phyloP scores from a whole-genome alignment of 768 basidiomycete genomes.

The Agrocybe praecox region DNA sequence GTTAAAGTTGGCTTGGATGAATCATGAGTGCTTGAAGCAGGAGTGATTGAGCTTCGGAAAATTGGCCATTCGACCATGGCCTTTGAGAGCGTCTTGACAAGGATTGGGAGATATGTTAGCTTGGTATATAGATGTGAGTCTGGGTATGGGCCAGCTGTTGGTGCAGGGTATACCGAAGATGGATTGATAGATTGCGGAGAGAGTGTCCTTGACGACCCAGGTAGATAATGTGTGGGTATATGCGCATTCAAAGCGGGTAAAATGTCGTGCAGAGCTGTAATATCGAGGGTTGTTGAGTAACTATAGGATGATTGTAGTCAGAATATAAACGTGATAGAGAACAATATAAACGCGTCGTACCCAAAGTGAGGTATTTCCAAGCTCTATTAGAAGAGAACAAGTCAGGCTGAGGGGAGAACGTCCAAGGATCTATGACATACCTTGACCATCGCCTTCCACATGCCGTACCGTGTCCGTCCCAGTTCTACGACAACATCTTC shows the following conservation, averaged over 20 bases:
- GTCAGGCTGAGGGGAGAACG: neutral
- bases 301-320: constrained; percentile 31
- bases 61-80: constrained; percentile 87
- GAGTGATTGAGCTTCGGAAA: constrained; percentile 75
- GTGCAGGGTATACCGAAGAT: constrained; percentile 38
- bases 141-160: constrained; percentile 45
- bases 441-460: constrained; percentile 93
- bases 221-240: constrained; percentile 62
- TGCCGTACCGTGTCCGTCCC: constrained; percentile 74
- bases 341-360: constrained; percentile 31
- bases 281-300: constrained; percentile 75
- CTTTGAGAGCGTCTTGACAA: constrained; percentile 79
- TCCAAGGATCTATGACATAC: constrained; percentile 32
- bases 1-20: constrained; percentile 65
- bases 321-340: neutral
- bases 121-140: constrained; percentile 58
- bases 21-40: constrained; percentile 16
- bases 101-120: constrained; percentile 81
- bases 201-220: constrained; percentile 19
- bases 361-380: constrained; percentile 88
- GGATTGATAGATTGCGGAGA: constrained; percentile 36
- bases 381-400: constrained; percentile 57
- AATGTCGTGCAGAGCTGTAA: constrained; percentile 67
- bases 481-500: constrained; percentile 72
- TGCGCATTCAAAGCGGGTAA: constrained; percentile 63